Conservation (phyloP, 1,139 yeast genomes). For the Spathaspora sp. region DNA sequence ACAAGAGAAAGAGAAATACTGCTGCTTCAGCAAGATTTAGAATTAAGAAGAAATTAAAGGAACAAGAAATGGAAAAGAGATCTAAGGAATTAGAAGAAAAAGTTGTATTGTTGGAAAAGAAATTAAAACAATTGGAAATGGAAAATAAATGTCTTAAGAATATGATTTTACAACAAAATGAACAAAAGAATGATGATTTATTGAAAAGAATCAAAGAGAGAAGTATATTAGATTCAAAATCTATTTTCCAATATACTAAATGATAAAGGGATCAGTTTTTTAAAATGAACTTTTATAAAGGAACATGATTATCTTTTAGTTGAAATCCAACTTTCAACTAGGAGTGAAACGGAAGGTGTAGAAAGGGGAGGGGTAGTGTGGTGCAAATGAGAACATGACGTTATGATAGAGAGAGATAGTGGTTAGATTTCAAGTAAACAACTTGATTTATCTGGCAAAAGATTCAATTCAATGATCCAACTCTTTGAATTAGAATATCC, state of each 20-base stretch:
- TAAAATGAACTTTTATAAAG: not conserved
- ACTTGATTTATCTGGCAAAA: not conserved
- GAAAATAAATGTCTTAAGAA: constrained; percentile 71
- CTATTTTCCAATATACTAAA: constrained; percentile 32
- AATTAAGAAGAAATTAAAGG: constrained; percentile 59
- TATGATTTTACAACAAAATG: constrained; percentile 50
- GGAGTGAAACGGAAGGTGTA: not conserved
- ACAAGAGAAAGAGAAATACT: constrained; percentile 58
- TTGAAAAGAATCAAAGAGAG: constrained; percentile 44
- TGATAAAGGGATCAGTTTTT: not conserved
- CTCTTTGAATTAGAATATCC: constrained; percentile 19
- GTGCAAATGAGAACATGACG: constrained; percentile 1
- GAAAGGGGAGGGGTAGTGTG: not conserved
- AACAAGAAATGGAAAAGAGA: constrained; percentile 55
- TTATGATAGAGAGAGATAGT: constrained; percentile 1
- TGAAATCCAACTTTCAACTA: constrained; percentile 43
- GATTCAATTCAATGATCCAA: constrained; percentile 30
- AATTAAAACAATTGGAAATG: constrained; percentile 60
- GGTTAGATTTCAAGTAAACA: not conserved
- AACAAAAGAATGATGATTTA: constrained; percentile 39
- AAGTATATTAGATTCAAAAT: constrained; percentile 32
- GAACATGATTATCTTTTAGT: constrained; percentile 12
- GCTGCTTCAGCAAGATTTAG: constrained; percentile 65
- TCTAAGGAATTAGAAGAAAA: constrained; percentile 44
- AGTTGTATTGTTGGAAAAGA: constrained; percentile 40